Percentiles rank a stretch among this genome's conserved stretches.
phyloP scores from a whole-genome alignment of 2,329 filamentous ascomycete genomes.

The Pestalotiopsis sp. region DNA sequence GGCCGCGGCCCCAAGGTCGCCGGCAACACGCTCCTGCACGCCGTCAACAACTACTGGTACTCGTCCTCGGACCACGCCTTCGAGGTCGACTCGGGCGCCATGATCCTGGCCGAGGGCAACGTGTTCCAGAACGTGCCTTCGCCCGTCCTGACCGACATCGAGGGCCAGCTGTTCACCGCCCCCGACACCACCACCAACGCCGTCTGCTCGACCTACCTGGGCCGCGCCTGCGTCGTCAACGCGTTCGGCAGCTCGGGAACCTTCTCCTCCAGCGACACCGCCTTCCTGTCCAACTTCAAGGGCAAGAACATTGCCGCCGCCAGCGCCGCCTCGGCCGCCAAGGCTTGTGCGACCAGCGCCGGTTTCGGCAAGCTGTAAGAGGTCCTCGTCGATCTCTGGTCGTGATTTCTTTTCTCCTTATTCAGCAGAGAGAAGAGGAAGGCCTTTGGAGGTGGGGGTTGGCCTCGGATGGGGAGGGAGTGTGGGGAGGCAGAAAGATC shows the following conservation, averaged over 20 bases:
- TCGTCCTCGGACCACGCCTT: constrained; percentile 46
- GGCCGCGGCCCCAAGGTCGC: constrained; percentile 45
- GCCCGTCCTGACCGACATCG: constrained; percentile 11
- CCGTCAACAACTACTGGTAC: constrained; percentile 44
- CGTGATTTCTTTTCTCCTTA: background rate
- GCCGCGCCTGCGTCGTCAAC: constrained; percentile 16
- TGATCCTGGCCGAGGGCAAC: constrained; percentile 52
- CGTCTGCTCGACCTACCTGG: constrained; percentile 14
- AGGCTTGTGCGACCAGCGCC: constrained; percentile 9
- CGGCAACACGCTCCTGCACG: constrained; percentile 34
- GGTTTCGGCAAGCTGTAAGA: constrained; percentile 16
- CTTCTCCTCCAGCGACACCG: constrained; percentile 14
- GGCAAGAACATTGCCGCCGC: constrained; percentile 18
- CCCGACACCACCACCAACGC: constrained; percentile 14
- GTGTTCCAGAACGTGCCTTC: constrained; percentile 38
- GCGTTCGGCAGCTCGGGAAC: constrained; percentile 15
- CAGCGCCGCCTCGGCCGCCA: constrained; percentile 11
- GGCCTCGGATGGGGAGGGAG: no score
- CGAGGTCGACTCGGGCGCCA: constrained; percentile 38
- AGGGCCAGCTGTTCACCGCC: constrained; percentile 15
- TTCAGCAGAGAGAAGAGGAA: background rate
- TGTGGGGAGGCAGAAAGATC: no score
- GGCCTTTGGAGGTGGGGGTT: background rate
- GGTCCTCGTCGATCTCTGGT: background rate
- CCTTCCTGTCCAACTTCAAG: constrained; percentile 16